These are phyloP conservation scores for Amphibolis antarctica DNA, from an alignment of 106 monocot genomes.

Conservation along the genomic window DNA sequence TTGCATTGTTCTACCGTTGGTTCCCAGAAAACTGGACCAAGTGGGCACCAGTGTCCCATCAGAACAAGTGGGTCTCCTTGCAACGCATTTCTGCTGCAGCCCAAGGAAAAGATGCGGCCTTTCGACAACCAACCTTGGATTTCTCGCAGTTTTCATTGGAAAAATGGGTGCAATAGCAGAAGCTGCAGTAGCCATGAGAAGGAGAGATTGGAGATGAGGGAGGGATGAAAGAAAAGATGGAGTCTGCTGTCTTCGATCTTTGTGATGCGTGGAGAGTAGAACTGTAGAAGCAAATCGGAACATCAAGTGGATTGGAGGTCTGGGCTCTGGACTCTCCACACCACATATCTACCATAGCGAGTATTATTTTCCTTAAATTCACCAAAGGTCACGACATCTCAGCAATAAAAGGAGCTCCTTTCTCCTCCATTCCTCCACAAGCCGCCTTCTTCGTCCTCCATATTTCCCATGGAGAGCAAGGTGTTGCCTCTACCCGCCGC, in stretches of 20 bases:
- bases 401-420: neutral
- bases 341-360: neutral
- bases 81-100: neutral
- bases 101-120: neutral
- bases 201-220: neutral
- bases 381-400: neutral
- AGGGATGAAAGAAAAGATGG: neutral
- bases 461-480: neutral
- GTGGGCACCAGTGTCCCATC: neutral
- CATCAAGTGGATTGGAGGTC: neutral
- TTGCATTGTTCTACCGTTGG: neutral
- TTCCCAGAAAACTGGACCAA: neutral
- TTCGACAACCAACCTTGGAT: neutral
- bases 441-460: neutral
- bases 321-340: neutral
- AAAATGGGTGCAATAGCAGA: constrained; percentile 6
- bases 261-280: neutral
- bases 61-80: constrained; percentile 1
- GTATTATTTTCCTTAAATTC: neutral
- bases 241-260: neutral
- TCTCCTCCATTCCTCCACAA: neutral
- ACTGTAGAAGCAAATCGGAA: neutral
- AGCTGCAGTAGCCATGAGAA: constrained; percentile 5
- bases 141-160: neutral
- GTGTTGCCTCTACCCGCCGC: neutral